Conservation (phyloP, 208 protist species). For the Trypanosoma congolense region DNA sequence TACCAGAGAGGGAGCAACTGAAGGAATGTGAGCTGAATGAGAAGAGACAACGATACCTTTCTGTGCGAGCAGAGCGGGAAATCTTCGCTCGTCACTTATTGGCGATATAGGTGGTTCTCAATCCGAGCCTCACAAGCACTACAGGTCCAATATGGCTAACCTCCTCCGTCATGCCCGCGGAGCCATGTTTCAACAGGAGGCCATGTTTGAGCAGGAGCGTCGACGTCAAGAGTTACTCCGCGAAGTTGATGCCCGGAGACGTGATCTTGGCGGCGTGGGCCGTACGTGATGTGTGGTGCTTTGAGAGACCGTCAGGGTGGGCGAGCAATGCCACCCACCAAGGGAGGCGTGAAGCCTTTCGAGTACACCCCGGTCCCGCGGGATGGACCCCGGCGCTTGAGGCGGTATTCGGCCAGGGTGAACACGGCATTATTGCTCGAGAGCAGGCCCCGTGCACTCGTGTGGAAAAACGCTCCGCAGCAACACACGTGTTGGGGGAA, state of each 20-base stretch:
- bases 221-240: constrained; percentile 55
- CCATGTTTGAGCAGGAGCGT: constrained; percentile 42
- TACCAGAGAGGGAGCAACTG: constrained; percentile 62
- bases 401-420: too few relatives aligned
- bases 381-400: too few relatives aligned
- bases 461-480: too few relatives aligned
- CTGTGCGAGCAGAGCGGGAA: constrained; percentile 33
- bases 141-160: constrained; percentile 55
- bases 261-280: constrained; percentile 25
- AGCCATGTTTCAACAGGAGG: constrained; percentile 38
- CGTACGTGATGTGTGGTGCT: not conserved
- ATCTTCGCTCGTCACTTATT: constrained; percentile 18
- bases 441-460: too few relatives aligned
- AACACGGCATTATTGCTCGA: too few relatives aligned
- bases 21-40: constrained; percentile 46
- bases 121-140: not conserved
- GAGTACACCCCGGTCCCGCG: too few relatives aligned
- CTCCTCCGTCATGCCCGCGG: constrained; percentile 56
- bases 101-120: constrained; percentile 10
- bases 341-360: too few relatives aligned
- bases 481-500: too few relatives aligned
- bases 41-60: constrained; percentile 44
- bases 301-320: too few relatives aligned
- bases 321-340: too few relatives aligned
- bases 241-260: constrained; percentile 55